Base-by-base conservation (phyloP, 352 stramenopile species). In the Phytophthora vignae region DNA sequence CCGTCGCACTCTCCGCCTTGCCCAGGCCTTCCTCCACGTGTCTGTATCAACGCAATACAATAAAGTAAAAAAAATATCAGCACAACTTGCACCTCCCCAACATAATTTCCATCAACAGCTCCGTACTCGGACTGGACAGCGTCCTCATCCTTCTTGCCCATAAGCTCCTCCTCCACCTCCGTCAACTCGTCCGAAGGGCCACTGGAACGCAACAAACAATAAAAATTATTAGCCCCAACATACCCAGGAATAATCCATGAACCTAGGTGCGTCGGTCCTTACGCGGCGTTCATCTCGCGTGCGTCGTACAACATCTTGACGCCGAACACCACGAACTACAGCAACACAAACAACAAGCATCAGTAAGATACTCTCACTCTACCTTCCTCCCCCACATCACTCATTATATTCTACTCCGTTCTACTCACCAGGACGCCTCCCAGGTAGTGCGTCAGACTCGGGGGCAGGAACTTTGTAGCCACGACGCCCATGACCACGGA, bases 261-360 rank as follows among this genome's bases (percentile, higher is more conserved):
- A 31, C 4, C 27, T 31, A 31, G 27, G 27, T 31, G 27, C 27
- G 27, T 31, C 27, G 27, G 27, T 31, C 71, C 82, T 27, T 84
- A 94, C 88, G 73, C 90, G 21, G 80, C 78, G 27, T 90, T 94
- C 89, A 96, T 96, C 55, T 91, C 83, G 54, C 87, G 78, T 29
- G 89, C 85, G 62, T 96, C 89, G 73, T 92, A 94, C 10, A 99
- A 73, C 79, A 99, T 94, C 77, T 98, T 98, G 53, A 96, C 67
- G 33, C 97, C 97, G 89, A 99, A 99, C 61, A 98, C 98, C 22
- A 99, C 82, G 73, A 99, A 99, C 66, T 99, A 74, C 19, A 84
- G 12, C 50, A 80, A 38, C 25, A 15, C 14, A 36, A 40, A 22
- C 38, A 76, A 48, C 12, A 46, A 36, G 4, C 42, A 55, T 55